phyloP scores from a whole-genome alignment of 306 rosid genomes.

The Erythrophleum fordii region DNA sequence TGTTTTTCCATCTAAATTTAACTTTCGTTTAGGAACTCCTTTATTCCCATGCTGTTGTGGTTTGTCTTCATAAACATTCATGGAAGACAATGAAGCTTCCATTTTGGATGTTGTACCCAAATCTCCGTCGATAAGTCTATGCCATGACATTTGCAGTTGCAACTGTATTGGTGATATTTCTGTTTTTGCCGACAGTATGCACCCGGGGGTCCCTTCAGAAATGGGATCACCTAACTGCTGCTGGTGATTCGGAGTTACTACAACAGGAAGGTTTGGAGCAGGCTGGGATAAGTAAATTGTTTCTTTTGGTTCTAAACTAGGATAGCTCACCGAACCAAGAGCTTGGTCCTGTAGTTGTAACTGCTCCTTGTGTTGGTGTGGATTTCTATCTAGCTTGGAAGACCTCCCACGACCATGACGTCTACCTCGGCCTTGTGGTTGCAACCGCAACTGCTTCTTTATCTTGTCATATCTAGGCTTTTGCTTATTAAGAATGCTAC shows the following conservation, averaged over 20 bases:
- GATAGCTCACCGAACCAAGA: not conserved
- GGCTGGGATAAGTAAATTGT: not conserved
- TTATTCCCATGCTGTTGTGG: not conserved
- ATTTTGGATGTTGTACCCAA: constrained; percentile 1
- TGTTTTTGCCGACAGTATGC: not conserved
- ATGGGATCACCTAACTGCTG: not conserved
- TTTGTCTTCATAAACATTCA: not conserved
- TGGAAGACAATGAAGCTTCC: constrained; percentile 13
- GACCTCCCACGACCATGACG: not conserved
- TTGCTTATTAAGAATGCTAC: not conserved
- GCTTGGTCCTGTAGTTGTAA: not conserved
- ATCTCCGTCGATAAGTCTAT: not conserved
- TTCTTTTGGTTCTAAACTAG: not conserved
- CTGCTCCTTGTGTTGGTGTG: not conserved
- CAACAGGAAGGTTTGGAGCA: not conserved
- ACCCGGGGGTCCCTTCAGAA: not conserved
- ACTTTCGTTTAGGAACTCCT: not conserved
- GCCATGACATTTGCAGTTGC: constrained; percentile 24
- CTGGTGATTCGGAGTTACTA: not conserved
- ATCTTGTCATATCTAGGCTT: not conserved
- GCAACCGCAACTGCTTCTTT: not conserved
- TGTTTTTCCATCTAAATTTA: not conserved
- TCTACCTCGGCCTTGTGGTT: not conserved
- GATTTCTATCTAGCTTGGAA: not conserved
- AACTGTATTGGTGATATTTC: constrained; percentile 14